Base-by-base conservation (phyloP, 2,329 filamentous ascomycete species). In the Colletotrichum lentis region DNA sequence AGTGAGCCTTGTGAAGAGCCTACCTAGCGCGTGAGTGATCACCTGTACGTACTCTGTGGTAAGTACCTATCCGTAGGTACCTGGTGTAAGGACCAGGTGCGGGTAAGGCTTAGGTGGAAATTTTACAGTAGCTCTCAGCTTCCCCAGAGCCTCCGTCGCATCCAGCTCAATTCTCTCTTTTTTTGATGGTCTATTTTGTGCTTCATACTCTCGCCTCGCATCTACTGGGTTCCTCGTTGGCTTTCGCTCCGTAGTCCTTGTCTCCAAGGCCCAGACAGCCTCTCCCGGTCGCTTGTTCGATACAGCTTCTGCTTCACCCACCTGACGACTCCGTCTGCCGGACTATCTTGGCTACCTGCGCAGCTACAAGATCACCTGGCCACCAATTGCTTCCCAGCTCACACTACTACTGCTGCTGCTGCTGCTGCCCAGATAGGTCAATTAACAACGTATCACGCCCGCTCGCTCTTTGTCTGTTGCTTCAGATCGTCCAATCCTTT, bases 61-160 rank as follows among this genome's bases (percentile, higher is more conserved):
- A n/a, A n/a, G n/a, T n/a, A n/a, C n/a, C n/a, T n/a, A n/a, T n/a
- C n/a, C n/a, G n/a, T n/a, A n/a, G n/a, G n/a, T n/a, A n/a, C n/a
- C n/a, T n/a, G n/a, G n/a, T 53, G 31, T 62, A 41, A 35, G 50
- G 44, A 50, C 22, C 12, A 24, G 27, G 56, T 59, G 44, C 56
- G 56, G 35, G 12, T 52, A 59, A 65, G 65, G 49, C 62, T 60
- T 4, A 5, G 20, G 65, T 65, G 65, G 65, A 68, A 68, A 68
- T 68, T 68, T 68, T 68, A 62, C 65, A 52, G 49, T 49, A 68
- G 65, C 65, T 65, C 65, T 50, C 22, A 68, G 62, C 65, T 68
- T 55, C 43, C 62, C 65, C 62, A 54, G 55, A 56, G 49, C 65
- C 53, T 65, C 62, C 50, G 49, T 65, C 62, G 37, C 54, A 31